Percentiles rank a stretch among this genome's conserved stretches.
These are phyloP conservation scores for Vanrija sp. DNA, from an alignment of 1,284 basidiomycete genomes.

Conservation along the genomic window DNA sequence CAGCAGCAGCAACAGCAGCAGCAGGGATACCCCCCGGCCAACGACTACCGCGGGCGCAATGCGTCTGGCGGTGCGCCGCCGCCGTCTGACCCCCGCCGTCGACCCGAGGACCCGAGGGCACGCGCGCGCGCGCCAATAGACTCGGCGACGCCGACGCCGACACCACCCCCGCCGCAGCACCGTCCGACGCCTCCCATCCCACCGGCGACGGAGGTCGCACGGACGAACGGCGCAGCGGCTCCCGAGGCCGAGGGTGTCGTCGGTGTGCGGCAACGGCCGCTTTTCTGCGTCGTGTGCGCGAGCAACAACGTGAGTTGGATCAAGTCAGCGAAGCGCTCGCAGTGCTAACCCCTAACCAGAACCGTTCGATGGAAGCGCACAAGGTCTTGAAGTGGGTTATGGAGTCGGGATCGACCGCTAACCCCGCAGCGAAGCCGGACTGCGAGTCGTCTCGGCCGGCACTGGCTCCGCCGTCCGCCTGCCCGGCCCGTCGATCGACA, in stretches of 20 bases:
- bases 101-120: background rate
- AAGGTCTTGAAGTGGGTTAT: slow-evolving; percentile 80
- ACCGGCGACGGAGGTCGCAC: background rate
- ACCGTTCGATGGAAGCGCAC: slow-evolving; percentile 99
- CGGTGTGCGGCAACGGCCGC: slow-evolving; percentile 53
- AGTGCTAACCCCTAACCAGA: slow-evolving; percentile 57
- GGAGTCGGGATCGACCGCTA: too few species aligned
- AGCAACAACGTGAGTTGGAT: slow-evolving; percentile 76
- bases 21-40: too few species aligned
- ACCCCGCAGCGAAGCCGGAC: slow-evolving; percentile 64
- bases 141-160: background rate
- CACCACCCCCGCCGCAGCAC: background rate
- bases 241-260: slow-evolving; percentile 11
- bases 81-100: background rate
- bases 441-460: slow-evolving; percentile 87
- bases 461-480: slow-evolving; percentile 96
- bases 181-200: slow-evolving; percentile 1
- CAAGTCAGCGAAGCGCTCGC: slow-evolving; percentile 13
- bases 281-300: slow-evolving; percentile 97
- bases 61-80: background rate
- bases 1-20: too few species aligned
- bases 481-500: slow-evolving; percentile 93
- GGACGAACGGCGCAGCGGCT: slow-evolving; percentile 2
- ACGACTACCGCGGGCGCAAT: too few species aligned
- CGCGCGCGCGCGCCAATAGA: slow-evolving; percentile 1